phyloP scores from a whole-genome alignment of 2,329 filamentous ascomycete genomes.

The Blastomyces emzantsi region DNA sequence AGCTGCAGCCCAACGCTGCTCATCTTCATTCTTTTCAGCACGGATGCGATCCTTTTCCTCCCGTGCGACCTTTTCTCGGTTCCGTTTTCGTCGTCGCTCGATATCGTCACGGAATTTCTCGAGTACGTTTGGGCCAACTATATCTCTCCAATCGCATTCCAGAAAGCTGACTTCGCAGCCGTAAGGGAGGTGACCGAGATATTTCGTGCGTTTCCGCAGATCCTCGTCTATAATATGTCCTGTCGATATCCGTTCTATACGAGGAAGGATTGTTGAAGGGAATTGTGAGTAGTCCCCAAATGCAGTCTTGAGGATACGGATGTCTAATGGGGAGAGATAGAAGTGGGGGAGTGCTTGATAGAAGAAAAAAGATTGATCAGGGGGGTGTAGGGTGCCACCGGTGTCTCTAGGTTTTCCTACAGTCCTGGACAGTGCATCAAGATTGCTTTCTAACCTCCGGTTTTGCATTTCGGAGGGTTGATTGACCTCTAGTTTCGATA shows the following conservation, averaged over 20 bases:
- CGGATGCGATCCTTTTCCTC: constrained; percentile 79
- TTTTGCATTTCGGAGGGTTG: not conserved
- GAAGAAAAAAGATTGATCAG: constrained; percentile 63
- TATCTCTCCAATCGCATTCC: constrained; percentile 92
- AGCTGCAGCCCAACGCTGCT: constrained; percentile 58
- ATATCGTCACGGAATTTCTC: constrained; percentile 68
- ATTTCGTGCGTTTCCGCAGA: constrained; percentile 73
- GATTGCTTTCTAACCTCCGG: not conserved
- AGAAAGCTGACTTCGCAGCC: constrained; percentile 88
- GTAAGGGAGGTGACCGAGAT: constrained; percentile 73
- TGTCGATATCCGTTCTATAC: constrained; percentile 80
- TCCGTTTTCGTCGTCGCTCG: constrained; percentile 63
- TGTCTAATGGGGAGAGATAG: constrained; percentile 83
- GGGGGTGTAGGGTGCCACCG: constrained; percentile 35
- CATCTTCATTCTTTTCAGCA: constrained; percentile 70
- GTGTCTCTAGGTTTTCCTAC: constrained; percentile 22
- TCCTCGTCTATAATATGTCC: constrained; percentile 82
- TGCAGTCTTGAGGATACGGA: constrained; percentile 80
- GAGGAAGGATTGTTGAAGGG: constrained; percentile 74
- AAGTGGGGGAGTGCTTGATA: constrained; percentile 82
- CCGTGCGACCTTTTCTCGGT: constrained; percentile 71
- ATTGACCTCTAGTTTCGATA: constrained; percentile 14
- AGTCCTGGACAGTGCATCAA: constrained; percentile 10
- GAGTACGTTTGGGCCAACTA: constrained; percentile 67
- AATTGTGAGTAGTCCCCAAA: constrained; percentile 77